Conservation (phyloP, 768 basidiomycete species). For the Boletus bicolor region DNA sequence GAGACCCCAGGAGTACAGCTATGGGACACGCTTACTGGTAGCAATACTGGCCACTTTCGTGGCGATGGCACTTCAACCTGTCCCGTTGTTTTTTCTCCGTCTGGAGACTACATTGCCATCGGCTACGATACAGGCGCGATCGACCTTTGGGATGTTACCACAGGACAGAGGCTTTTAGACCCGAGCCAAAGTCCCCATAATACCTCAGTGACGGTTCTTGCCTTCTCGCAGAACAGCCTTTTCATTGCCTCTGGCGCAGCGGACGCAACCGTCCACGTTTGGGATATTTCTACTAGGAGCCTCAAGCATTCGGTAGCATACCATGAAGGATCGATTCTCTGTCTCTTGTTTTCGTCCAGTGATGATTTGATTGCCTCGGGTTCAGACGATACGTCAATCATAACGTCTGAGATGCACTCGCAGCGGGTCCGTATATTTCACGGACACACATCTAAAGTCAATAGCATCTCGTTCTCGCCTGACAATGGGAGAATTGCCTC, state of each 20-base stretch:
- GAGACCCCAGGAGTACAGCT: constrained; percentile 37
- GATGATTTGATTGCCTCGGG: constrained; percentile 12
- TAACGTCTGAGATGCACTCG: constrained; percentile 10
- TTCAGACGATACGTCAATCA: constrained; percentile 13
- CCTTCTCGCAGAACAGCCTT: constrained; percentile 9
- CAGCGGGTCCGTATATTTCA: constrained; percentile 5
- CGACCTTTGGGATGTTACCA: constrained; percentile 19
- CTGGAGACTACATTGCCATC: constrained; percentile 13
- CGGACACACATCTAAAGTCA: constrained; percentile 19
- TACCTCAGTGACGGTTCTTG: constrained; percentile 5
- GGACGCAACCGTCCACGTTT: constrained; percentile 14
- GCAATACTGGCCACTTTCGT: constrained; percentile 12
- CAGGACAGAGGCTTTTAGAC: constrained; percentile 11
- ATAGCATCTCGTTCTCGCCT: constrained; percentile 21
- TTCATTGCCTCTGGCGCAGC: constrained; percentile 16
- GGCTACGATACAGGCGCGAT: constrained; percentile 15
- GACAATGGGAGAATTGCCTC: constrained; percentile 19
- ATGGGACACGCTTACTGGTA: constrained; percentile 19
- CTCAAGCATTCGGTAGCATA: constrained; percentile 7
- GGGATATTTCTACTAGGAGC: constrained; percentile 11
- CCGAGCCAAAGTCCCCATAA: neutral
- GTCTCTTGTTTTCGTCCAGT: constrained; percentile 21
- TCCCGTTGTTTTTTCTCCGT: constrained; percentile 16
- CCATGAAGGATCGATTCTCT: constrained; percentile 15
- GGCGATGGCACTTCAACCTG: constrained; percentile 7